Conservation (phyloP, 495 filamentous ascomycete species). For the Xylaria longipes region DNA sequence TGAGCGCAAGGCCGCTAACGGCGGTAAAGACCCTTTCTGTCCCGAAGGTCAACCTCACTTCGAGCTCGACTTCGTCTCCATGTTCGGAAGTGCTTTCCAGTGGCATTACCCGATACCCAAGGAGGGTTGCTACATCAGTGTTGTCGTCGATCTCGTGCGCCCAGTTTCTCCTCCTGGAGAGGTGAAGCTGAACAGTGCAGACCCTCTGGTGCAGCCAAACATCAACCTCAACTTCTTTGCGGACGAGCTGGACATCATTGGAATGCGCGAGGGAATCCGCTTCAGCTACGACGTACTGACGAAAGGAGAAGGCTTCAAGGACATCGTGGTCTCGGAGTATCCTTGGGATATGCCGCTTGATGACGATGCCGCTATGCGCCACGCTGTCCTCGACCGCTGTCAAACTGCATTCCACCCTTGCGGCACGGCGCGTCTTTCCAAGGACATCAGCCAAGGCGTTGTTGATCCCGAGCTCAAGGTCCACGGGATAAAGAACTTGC, state of each 20-base stretch:
- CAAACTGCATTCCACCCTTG: conserved; percentile 68
- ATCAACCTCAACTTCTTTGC: conserved; percentile 68
- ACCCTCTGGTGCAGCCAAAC: conserved; percentile 60
- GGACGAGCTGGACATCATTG: conserved; percentile 62
- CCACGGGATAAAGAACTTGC: conserved; percentile 58
- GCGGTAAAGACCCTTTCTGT: conserved; percentile 62
- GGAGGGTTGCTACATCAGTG: conserved; percentile 58
- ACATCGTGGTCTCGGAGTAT: conserved; percentile 60
- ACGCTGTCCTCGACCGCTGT: conserved; percentile 60
- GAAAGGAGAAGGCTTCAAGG: conserved; percentile 63
- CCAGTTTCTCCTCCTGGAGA: conserved; percentile 57
- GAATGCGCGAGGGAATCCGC: conserved; percentile 62
- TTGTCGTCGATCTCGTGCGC: conserved; percentile 66
- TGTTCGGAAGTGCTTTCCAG: conserved; percentile 68
- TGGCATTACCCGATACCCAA: conserved; percentile 64
- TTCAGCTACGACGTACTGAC: conserved; percentile 62
- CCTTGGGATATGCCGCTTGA: conserved; percentile 66
- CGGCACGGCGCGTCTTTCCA: conserved; percentile 60
- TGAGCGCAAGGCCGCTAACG: conserved; percentile 56
- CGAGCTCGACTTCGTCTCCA: conserved; percentile 68
- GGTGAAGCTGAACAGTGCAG: conserved; percentile 59
- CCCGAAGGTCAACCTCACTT: conserved; percentile 67
- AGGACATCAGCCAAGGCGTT: conserved; percentile 58
- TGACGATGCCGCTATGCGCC: conserved; percentile 64
- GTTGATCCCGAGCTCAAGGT: conserved; percentile 62